Evolutionary conservation across 31 red algal genomes (phyloP).

Genomic region (Endocladia muricata): DNA sequence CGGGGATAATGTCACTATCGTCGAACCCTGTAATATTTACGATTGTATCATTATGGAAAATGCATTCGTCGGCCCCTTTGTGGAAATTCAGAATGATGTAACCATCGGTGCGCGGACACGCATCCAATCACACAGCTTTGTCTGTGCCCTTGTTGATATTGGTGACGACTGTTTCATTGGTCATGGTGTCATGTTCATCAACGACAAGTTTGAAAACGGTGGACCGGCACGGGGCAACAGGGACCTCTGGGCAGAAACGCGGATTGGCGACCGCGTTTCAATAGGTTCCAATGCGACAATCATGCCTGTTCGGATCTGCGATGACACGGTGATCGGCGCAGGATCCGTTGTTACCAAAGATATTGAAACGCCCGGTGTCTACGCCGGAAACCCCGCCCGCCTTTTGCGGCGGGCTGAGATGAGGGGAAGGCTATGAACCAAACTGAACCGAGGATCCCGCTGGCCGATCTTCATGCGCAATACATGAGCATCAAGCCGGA

Average conservation of each 20-base stretch:
- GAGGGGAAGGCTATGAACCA: too few species aligned
- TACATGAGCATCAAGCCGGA: too few species aligned
- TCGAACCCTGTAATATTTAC: too few species aligned
- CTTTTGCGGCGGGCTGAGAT: too few species aligned
- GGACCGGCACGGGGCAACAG: too few species aligned
- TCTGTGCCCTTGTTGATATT: background rate
- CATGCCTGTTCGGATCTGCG: slow-evolving; percentile 17
- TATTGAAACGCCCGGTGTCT: slow-evolving; percentile 7
- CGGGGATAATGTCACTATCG: too few species aligned
- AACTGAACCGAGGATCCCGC: too few species aligned
- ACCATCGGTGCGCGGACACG: background rate
- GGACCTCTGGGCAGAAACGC: too few species aligned
- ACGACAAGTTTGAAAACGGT: background rate
- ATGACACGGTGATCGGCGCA: slow-evolving; percentile 27
- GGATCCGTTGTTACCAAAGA: slow-evolving; percentile 57
- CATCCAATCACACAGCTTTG: background rate
- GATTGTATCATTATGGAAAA: too few species aligned
- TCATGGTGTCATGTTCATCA: background rate
- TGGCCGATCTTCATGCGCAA: too few species aligned
- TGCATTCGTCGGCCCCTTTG: too few species aligned
- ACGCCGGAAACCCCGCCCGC: slow-evolving; percentile 22
- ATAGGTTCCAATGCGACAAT: slow-evolving; percentile 42
- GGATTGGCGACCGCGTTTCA: slow-evolving; percentile 50
- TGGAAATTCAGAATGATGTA: background rate
- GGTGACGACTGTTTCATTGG: slow-evolving; percentile 1